Evolutionary conservation across 1,139 yeast species (phyloP).

Genomic region (Candida sp.): DNA sequence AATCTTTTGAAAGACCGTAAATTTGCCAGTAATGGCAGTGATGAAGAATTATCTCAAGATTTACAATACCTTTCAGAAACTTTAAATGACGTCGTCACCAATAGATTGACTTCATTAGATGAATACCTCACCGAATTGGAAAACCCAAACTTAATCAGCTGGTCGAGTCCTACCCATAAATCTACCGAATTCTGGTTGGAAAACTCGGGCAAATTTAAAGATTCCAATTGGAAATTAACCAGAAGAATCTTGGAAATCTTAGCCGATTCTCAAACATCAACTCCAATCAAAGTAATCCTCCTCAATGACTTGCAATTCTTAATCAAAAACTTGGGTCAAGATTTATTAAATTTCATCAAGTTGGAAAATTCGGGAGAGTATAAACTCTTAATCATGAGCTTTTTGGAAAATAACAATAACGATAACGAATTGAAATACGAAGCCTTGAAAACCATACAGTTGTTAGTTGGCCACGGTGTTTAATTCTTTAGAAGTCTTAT

Average conservation of each 20-base stretch:
- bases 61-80: slow-evolving; percentile 54
- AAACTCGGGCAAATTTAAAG: slow-evolving; percentile 73
- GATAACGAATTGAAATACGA: slow-evolving; percentile 91
- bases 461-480: slow-evolving; percentile 70
- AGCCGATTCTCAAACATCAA: slow-evolving; percentile 16
- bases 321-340: slow-evolving; percentile 47
- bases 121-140: slow-evolving; percentile 86
- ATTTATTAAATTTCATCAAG: slow-evolving; percentile 70
- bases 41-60: slow-evolving; percentile 83
- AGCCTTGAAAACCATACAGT: slow-evolving; percentile 92
- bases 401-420: slow-evolving; percentile 64
- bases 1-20: slow-evolving; percentile 77
- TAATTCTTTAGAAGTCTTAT: slow-evolving; percentile 8
- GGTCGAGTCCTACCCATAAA: slow-evolving; percentile 90
- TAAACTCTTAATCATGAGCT: slow-evolving; percentile 76
- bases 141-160: slow-evolving; percentile 67
- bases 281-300: slow-evolving; percentile 34
- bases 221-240: slow-evolving; percentile 69
- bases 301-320: slow-evolving; percentile 54
- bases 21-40: slow-evolving; percentile 69
- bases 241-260: slow-evolving; percentile 46
- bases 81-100: slow-evolving; percentile 67
- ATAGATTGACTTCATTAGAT: slow-evolving; percentile 83
- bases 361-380: slow-evolving; percentile 54
- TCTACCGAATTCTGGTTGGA: slow-evolving; percentile 89